A percentile compares a stretch with the other conserved stretches of the same genome.
Conservation (phyloP, 2,329 filamentous ascomycete species). For the Aureobasidium sp. region DNA sequence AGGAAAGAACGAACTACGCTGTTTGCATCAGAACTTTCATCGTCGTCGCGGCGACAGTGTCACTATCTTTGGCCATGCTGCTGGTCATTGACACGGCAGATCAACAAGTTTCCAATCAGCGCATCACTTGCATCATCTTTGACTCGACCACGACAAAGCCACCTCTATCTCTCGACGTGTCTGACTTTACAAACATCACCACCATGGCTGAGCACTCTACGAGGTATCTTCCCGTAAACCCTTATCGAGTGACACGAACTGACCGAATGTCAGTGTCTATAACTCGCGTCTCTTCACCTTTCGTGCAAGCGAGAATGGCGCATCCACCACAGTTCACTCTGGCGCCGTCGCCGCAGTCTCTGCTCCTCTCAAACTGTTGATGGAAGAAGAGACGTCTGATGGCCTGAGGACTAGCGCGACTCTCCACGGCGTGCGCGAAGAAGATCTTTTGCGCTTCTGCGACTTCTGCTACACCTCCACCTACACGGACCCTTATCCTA, state of each 20-base stretch:
- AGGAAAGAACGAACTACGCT: neutral
- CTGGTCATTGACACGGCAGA: neutral
- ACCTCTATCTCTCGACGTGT: neutral
- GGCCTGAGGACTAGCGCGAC: neutral
- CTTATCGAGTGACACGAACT: neutral
- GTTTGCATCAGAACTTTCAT: neutral
- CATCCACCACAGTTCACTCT: neutral
- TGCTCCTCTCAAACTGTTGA: neutral
- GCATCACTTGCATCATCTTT: slow-evolving; percentile 1
- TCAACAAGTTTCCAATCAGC: neutral
- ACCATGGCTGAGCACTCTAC: neutral
- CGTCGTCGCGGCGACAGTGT: neutral
- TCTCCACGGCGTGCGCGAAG: slow-evolving; percentile 2
- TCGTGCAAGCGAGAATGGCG: neutral
- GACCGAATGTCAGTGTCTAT: neutral
- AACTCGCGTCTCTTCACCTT: slow-evolving; percentile 8
- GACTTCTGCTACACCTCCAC: neutral
- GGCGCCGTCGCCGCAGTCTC: slow-evolving; percentile 8
- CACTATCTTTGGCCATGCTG: neutral
- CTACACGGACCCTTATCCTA: slow-evolving; percentile 8
- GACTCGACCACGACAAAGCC: neutral
- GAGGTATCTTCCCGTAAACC: neutral
- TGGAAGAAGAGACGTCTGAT: slow-evolving; percentile 1
- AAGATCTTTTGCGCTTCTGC: slow-evolving; percentile 9
- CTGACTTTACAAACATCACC: neutral